phyloP scores from a whole-genome alignment of 768 basidiomycete genomes.

The Lentinula aciculospora region DNA sequence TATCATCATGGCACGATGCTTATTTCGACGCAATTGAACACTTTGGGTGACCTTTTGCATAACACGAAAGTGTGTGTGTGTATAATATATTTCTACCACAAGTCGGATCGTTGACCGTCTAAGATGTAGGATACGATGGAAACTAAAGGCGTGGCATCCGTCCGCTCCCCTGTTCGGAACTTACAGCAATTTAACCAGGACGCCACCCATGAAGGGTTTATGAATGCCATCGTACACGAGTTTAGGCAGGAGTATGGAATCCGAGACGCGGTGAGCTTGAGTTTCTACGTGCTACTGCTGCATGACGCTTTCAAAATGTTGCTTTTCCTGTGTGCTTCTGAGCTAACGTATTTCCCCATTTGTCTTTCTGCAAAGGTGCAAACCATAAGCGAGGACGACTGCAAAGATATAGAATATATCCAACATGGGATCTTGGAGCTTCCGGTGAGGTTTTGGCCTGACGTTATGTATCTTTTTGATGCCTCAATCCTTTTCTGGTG shows the following conservation, averaged over 20 bases:
- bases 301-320: no score
- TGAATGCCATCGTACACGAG: conserved; percentile 57
- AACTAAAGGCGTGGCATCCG: conserved; percentile 84
- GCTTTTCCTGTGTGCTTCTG: no score
- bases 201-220: conserved; percentile 67
- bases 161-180: conserved; percentile 90
- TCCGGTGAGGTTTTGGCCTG: conserved; percentile 37
- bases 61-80: conserved; percentile 48
- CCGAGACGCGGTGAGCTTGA: conserved; percentile 12
- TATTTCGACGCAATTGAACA: conserved; percentile 70
- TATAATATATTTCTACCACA: background rate
- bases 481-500: no score
- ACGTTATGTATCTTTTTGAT: no score
- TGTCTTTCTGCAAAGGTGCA: conserved; percentile 24
- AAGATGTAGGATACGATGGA: conserved; percentile 64
- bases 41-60: conserved; percentile 67
- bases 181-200: conserved; percentile 46
- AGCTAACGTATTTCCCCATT: conserved; percentile 1
- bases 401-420: conserved; percentile 53
- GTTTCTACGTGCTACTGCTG: conserved; percentile 4
- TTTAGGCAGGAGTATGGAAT: conserved; percentile 58
- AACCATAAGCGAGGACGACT: conserved; percentile 38
- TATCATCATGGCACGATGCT: conserved; percentile 99
- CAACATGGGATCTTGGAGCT: conserved; percentile 68
- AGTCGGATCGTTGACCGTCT: background rate